These are phyloP conservation scores for Cladosporium phlei DNA, from an alignment of 2,329 filamentous ascomycete genomes.

Conservation along the genomic window DNA sequence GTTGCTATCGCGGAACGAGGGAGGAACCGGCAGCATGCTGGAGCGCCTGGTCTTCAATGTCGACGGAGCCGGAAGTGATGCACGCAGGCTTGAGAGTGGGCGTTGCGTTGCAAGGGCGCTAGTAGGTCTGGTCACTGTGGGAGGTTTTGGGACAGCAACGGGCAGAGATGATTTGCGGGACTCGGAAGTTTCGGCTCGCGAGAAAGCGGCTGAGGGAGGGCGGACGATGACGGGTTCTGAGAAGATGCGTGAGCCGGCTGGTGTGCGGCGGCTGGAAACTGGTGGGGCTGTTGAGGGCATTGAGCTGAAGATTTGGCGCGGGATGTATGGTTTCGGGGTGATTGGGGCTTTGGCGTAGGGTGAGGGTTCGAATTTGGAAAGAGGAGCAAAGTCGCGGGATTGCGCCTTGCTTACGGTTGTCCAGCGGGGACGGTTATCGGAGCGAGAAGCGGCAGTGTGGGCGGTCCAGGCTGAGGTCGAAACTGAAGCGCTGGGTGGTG, in stretches of 20 bases:
- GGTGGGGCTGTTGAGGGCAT: slow-evolving; percentile 18
- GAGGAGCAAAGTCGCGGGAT: slow-evolving; percentile 28
- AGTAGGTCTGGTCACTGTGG: not conserved
- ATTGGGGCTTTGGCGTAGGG: slow-evolving; percentile 31
- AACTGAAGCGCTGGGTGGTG: slow-evolving; percentile 15
- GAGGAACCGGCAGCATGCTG: slow-evolving; percentile 21
- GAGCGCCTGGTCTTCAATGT: slow-evolving; percentile 17
- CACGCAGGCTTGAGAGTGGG: slow-evolving; percentile 20
- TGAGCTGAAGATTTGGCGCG: slow-evolving; percentile 20
- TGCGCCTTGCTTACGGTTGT: slow-evolving; percentile 18
- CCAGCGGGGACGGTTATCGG: slow-evolving; percentile 26
- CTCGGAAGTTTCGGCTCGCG: slow-evolving; percentile 18
- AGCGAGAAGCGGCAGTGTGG: slow-evolving; percentile 15
- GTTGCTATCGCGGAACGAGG: slow-evolving; percentile 21
- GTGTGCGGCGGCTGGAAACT: not conserved
- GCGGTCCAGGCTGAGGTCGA: slow-evolving; percentile 17
- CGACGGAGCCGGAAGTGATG: not conserved
- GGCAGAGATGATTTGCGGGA: slow-evolving; percentile 23
- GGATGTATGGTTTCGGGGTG: slow-evolving; percentile 23
- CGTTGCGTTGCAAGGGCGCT: slow-evolving; percentile 16
- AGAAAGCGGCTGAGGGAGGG: slow-evolving; percentile 18
- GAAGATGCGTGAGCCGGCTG: slow-evolving; percentile 13
- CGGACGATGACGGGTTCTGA: slow-evolving; percentile 14
- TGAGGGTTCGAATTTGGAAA: slow-evolving; percentile 31
- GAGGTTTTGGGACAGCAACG: slow-evolving; percentile 15